Evolutionary conservation across 1,284 basidiomycete genomes (phyloP).

Genomic region (Ustilago shanxiensis): DNA sequence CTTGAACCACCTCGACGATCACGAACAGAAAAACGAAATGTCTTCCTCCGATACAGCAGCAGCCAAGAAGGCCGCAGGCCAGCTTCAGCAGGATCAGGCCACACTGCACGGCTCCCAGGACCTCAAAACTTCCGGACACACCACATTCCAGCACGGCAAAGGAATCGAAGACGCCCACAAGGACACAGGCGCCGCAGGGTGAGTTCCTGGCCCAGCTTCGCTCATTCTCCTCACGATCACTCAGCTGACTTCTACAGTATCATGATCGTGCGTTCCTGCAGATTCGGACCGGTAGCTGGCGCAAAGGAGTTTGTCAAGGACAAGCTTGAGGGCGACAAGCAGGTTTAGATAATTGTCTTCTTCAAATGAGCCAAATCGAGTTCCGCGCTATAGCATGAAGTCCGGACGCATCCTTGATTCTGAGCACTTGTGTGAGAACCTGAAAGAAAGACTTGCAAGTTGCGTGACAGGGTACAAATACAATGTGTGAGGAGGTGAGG

Average conservation of each 20-base stretch:
- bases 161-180: slow-evolving; percentile 35
- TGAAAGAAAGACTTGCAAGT: not conserved
- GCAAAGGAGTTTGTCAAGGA: slow-evolving; percentile 46
- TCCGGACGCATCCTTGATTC: not conserved
- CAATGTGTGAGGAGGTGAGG: not conserved
- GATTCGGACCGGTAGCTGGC: slow-evolving; percentile 24
- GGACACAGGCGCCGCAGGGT: slow-evolving; percentile 34
- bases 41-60: slow-evolving; percentile 42
- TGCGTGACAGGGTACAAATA: slow-evolving; percentile 1
- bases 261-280: not conserved
- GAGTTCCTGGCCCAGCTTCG: not conserved
- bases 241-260: too few species aligned
- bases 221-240: not conserved
- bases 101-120: slow-evolving; percentile 17
- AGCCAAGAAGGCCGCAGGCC: slow-evolving; percentile 46
- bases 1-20: not conserved
- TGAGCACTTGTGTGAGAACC: not conserved
- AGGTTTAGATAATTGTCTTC: not conserved
- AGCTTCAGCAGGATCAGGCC: slow-evolving; percentile 37
- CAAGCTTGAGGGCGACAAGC: slow-evolving; percentile 14
- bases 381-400: not conserved
- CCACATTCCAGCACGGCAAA: slow-evolving; percentile 32
- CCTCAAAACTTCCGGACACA: slow-evolving; percentile 29
- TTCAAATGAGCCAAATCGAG: not conserved
- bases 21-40: slow-evolving; percentile 11